Conservation (phyloP, 352 stramenopile species). For the Globisporangium nunn region DNA sequence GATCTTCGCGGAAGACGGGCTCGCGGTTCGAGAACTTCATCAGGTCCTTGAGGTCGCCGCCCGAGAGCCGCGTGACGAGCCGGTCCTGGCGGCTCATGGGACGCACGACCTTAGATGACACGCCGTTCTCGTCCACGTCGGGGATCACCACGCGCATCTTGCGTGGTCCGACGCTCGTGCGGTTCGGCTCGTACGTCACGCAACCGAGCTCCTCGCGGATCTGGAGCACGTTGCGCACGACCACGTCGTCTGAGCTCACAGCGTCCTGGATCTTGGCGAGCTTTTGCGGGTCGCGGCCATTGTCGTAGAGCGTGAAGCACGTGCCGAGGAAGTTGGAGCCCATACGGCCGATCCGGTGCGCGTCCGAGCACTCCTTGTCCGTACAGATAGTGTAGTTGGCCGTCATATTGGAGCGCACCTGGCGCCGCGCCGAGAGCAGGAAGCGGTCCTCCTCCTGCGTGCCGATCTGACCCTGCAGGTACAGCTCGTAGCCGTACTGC, state of each 20-base stretch:
- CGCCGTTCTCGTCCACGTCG: conserved; percentile 73
- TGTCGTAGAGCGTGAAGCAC: conserved; percentile 85
- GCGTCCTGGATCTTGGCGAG: conserved; percentile 84
- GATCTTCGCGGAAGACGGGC: conserved; percentile 79
- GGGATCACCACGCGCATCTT: conserved; percentile 85
- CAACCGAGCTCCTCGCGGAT: conserved; percentile 82
- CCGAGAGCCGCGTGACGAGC: conserved; percentile 62
- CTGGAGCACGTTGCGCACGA: conserved; percentile 79
- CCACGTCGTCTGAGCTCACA: conserved; percentile 52
- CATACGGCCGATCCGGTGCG: conserved; percentile 78
- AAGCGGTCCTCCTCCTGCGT: conserved; percentile 82
- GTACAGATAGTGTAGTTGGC: conserved; percentile 85
- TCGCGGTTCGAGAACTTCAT: conserved; percentile 87
- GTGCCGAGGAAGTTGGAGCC: conserved; percentile 85
- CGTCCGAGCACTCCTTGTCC: conserved; percentile 70
- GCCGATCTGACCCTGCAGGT: conserved; percentile 75
- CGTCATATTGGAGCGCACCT: conserved; percentile 87
- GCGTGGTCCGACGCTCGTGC: conserved; percentile 74
- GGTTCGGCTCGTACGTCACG: conserved; percentile 84
- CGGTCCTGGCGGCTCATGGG: conserved; percentile 82
- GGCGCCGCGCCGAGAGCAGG: conserved; percentile 58
- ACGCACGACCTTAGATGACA: conserved; percentile 74
- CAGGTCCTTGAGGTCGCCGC: conserved; percentile 70
- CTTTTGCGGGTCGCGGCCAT: conserved; percentile 84
- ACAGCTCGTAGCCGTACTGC: conserved; percentile 82